Percentiles rank a stretch among this genome's conserved stretches.
These are phyloP conservation scores for Phytophthora pluvialis DNA, from an alignment of 352 stramenopile species.

Conservation along the genomic window DNA sequence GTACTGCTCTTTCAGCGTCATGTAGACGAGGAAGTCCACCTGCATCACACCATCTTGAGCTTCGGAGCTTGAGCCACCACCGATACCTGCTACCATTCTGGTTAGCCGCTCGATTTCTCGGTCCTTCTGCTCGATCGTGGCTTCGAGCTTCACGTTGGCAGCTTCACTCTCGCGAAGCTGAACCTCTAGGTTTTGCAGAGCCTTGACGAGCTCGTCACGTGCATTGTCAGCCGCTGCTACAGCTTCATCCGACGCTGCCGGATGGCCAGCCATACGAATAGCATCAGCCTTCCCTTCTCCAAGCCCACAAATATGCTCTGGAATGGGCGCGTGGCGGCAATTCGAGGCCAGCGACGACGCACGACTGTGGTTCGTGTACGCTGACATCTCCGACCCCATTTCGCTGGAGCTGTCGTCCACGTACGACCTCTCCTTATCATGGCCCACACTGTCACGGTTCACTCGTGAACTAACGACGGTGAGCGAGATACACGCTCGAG, in stretches of 20 bases:
- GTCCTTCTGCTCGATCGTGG: slow-evolving; percentile 54
- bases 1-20: slow-evolving; percentile 59
- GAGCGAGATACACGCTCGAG: slow-evolving; percentile 65
- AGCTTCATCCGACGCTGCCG: slow-evolving; percentile 25
- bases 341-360: slow-evolving; percentile 48
- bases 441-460: slow-evolving; percentile 10
- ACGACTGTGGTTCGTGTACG: slow-evolving; percentile 62
- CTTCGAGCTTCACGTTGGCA: slow-evolving; percentile 65
- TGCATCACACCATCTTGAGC: slow-evolving; percentile 49
- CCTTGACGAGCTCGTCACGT: slow-evolving; percentile 49
- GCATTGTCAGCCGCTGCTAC: slow-evolving; percentile 19
- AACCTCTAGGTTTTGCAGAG: slow-evolving; percentile 56
- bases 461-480: slow-evolving; percentile 67
- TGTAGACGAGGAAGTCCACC: slow-evolving; percentile 62
- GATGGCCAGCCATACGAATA: slow-evolving; percentile 25
- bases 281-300: slow-evolving; percentile 24
- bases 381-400: slow-evolving; percentile 53
- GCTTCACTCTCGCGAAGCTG: slow-evolving; percentile 60
- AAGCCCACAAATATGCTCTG: slow-evolving; percentile 9
- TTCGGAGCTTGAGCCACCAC: slow-evolving; percentile 25
- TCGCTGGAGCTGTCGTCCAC: slow-evolving; percentile 60
- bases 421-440: slow-evolving; percentile 56
- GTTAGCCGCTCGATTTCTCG: slow-evolving; percentile 52
- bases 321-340: slow-evolving; percentile 27
- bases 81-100: slow-evolving; percentile 43